Evolutionary conservation across 2,329 filamentous ascomycete species (phyloP).

Genomic region (Colletotrichum sp.): DNA sequence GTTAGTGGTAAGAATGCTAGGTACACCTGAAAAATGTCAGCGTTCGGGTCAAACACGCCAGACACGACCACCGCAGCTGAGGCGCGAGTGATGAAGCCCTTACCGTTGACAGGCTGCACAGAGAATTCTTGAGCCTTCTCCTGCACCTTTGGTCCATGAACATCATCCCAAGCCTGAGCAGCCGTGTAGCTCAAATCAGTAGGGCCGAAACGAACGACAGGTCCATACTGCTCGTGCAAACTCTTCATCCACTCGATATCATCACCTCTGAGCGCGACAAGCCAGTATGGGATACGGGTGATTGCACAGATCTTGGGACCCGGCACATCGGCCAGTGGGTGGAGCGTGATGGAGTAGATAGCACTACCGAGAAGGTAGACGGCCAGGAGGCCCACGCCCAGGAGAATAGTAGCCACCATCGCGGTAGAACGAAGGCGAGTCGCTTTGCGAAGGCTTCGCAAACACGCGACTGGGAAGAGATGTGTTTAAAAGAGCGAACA

Average conservation of each 20-base stretch:
- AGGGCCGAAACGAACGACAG: conserved; percentile 24
- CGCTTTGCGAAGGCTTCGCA: neutral
- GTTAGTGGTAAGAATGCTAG: conserved; percentile 23
- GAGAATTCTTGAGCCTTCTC: conserved; percentile 23
- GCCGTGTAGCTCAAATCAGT: conserved; percentile 26
- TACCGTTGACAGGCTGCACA: conserved; percentile 23
- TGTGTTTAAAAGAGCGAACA: neutral
- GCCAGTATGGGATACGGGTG: conserved; percentile 29
- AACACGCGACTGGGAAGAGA: neutral
- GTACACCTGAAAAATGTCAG: neutral
- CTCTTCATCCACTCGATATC: conserved; percentile 26
- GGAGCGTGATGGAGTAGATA: conserved; percentile 26
- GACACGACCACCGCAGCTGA: accelerated
- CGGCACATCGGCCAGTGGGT: conserved; percentile 27
- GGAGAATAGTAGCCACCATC: neutral
- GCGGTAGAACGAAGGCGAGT: neutral
- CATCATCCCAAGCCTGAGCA: conserved; percentile 25
- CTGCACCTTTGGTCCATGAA: conserved; percentile 18
- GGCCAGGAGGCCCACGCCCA: neutral
- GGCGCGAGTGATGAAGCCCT: neutral
- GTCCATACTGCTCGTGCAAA: conserved; percentile 25
- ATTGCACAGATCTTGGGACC: conserved; percentile 24
- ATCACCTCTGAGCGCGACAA: conserved; percentile 18
- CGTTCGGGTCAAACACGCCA: accelerated
- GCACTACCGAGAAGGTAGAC: conserved; percentile 8